These are phyloP conservation scores for Kernera saxatilis DNA, from an alignment of 345 rosid species.

Conservation along the genomic window DNA sequence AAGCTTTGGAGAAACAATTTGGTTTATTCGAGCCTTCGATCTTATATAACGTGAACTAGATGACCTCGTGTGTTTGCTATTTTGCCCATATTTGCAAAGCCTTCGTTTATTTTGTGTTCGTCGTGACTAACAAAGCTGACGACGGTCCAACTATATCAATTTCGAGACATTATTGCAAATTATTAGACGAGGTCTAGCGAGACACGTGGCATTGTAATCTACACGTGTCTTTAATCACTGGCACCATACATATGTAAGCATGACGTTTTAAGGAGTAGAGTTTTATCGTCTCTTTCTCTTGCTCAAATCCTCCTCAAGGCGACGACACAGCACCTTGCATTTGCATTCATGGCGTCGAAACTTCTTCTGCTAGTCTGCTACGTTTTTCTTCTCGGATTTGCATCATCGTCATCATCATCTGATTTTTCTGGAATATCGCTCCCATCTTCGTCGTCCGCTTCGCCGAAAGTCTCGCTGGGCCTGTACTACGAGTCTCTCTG, in stretches of 20 bases:
- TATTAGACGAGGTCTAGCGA: background rate
- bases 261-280: background rate
- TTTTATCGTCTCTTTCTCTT: background rate
- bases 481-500: constrained; percentile 82
- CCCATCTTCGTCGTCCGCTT: constrained; percentile 20
- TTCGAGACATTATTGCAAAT: background rate
- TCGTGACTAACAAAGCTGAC: background rate
- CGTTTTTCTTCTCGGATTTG: constrained; percentile 9
- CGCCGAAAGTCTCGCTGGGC: constrained; percentile 47
- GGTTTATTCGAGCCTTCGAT: background rate
- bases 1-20: background rate
- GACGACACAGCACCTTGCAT: background rate
- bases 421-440: constrained; percentile 12
- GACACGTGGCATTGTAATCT: background rate
- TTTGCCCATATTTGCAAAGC: background rate
- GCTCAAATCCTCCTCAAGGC: no score
- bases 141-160: background rate
- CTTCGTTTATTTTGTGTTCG: background rate
- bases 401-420: constrained; percentile 11
- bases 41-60: background rate
- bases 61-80: background rate
- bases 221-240: constrained; percentile 4
- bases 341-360: constrained; percentile 26
- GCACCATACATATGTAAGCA: background rate
- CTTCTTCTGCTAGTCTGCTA: background rate